Conservation (phyloP, 768 basidiomycete genomes). For the Antrodiella citrinella region DNA sequence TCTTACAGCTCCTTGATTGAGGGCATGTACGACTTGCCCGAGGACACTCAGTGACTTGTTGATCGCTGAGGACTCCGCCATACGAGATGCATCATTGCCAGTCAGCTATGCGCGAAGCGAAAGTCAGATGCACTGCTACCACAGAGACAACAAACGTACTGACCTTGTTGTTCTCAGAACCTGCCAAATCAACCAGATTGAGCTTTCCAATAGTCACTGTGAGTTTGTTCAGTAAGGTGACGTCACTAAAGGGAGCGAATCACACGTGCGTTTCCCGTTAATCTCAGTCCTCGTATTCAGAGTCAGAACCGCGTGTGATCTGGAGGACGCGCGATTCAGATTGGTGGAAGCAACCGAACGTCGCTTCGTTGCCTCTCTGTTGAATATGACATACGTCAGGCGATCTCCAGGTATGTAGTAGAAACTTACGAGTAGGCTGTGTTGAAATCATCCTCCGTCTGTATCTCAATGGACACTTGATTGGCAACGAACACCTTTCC, state of each 20-base stretch:
- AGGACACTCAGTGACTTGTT: conserved; percentile 85
- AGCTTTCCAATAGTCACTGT: conserved; percentile 68
- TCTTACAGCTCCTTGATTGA: conserved; percentile 62
- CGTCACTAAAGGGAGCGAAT: neutral
- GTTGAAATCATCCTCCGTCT: conserved; percentile 40
- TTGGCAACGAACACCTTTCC: conserved; percentile 52
- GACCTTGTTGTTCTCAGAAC: conserved; percentile 84
- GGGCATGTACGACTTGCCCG: conserved; percentile 80
- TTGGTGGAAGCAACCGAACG: conserved; percentile 84
- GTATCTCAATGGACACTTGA: conserved; percentile 30
- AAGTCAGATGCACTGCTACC: too few species aligned
- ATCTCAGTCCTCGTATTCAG: conserved; percentile 24
- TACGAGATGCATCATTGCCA: conserved; percentile 79
- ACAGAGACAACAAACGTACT: conserved; percentile 15
- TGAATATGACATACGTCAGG: neutral
- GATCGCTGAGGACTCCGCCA: conserved; percentile 84
- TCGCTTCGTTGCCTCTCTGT: conserved; percentile 60
- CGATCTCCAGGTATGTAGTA: neutral
- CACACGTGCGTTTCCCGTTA: neutral
- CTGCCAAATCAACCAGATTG: conserved; percentile 83
- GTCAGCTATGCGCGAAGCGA: conserved; percentile 40
- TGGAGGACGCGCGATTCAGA: conserved; percentile 76
- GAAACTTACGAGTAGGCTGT: conserved; percentile 34
- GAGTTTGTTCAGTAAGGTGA: too few species aligned
- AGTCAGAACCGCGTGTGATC: conserved; percentile 82